A percentile compares a stretch with the other conserved stretches of the same genome.
phyloP scores from a whole-genome alignment of 768 basidiomycete genomes.

The Lactarius sp. region DNA sequence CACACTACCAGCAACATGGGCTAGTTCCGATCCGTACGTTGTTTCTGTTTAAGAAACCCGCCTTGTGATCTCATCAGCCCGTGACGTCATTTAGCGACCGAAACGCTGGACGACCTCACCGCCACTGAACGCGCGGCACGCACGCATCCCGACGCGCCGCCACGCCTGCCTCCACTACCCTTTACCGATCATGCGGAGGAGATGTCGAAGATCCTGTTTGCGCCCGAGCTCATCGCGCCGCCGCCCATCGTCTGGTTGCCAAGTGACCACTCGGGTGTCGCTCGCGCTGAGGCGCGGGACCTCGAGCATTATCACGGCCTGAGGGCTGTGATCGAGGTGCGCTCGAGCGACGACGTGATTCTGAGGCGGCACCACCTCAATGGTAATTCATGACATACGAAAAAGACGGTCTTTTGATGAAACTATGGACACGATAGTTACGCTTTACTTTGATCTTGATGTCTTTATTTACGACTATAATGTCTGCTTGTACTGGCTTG shows the following conservation, averaged over 20 bases:
- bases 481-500: not conserved
- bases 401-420: not conserved
- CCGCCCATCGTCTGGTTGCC: constrained; percentile 82
- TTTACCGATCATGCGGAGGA: constrained; percentile 75
- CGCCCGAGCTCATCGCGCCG: constrained; percentile 75
- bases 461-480: constrained; percentile 7
- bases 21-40: constrained; percentile 64
- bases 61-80: not conserved
- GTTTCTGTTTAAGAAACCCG: not conserved
- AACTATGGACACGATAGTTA: constrained; percentile 18
- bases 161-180: constrained; percentile 60
- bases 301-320: constrained; percentile 70
- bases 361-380: constrained; percentile 29
- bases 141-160: constrained; percentile 73
- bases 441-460: constrained; percentile 4
- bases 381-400: constrained; percentile 1
- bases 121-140: constrained; percentile 75
- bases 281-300: constrained; percentile 69
- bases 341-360: constrained; percentile 48
- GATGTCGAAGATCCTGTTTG: constrained; percentile 73
- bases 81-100: constrained; percentile 45
- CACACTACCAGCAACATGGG: constrained; percentile 48
- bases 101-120: constrained; percentile 74
- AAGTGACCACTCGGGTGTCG: constrained; percentile 69
- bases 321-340: constrained; percentile 64